These are phyloP conservation scores for Pichia sp. DNA, from an alignment of 1,139 yeast species.

Conservation along the genomic window DNA sequence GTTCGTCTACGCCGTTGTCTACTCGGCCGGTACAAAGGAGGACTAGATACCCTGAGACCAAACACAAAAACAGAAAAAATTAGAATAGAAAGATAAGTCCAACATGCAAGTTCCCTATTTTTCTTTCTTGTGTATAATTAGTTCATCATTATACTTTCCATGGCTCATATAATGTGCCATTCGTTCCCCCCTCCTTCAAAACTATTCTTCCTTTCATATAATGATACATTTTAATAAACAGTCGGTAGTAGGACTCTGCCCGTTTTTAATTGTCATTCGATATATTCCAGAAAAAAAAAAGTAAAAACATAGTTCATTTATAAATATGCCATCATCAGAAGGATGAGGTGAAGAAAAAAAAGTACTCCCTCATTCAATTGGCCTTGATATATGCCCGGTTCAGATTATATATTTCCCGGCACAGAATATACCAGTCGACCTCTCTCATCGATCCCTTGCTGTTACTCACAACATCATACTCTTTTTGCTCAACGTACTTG, in stretches of 20 bases:
- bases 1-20: constrained; percentile 56
- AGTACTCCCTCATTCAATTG: background rate
- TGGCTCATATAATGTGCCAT: background rate
- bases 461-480: constrained; percentile 11
- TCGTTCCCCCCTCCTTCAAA: background rate
- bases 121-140: background rate
- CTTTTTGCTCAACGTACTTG: background rate
- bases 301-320: no score
- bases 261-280: background rate
- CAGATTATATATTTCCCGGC: constrained; percentile 75
- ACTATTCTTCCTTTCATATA: background rate
- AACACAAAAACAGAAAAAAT: no score
- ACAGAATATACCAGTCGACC: constrained; percentile 87
- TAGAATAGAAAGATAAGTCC: background rate
- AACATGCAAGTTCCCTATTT: background rate
- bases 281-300: background rate
- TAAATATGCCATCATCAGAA: background rate
- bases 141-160: background rate
- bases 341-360: background rate
- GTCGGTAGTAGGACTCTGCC: no score
- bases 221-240: background rate
- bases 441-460: constrained; percentile 37
- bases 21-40: constrained; percentile 44
- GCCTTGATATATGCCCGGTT: constrained; percentile 55
- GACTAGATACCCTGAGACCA: constrained; percentile 35